These are phyloP conservation scores for Rhodocollybia butyracea DNA, from an alignment of 768 basidiomycete species.

Conservation along the genomic window DNA sequence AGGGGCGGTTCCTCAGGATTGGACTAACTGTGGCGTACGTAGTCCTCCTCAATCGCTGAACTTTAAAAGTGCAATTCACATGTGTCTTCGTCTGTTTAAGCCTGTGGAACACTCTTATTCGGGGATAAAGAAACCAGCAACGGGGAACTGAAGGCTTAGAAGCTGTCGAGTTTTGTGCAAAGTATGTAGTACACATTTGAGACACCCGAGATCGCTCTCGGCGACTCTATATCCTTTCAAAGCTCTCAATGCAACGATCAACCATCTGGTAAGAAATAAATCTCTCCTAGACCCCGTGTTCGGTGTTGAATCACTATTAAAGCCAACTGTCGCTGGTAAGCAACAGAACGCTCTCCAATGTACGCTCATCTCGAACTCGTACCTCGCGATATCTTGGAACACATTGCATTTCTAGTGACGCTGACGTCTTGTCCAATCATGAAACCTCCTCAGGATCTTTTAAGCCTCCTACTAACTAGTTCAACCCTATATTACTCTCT, in stretches of 20 bases:
- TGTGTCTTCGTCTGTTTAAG: background rate
- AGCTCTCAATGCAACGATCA: slow-evolving; percentile 4
- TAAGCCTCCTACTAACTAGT: slow-evolving; percentile 42
- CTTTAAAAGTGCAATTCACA: background rate
- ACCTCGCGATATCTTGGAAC: slow-evolving; percentile 55
- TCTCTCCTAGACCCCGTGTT: slow-evolving; percentile 7
- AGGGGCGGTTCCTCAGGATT: background rate
- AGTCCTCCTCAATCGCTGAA: background rate
- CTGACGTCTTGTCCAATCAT: slow-evolving; percentile 29
- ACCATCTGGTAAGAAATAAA: background rate
- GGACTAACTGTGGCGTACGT: background rate
- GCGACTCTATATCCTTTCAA: slow-evolving; percentile 1
- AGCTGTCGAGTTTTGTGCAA: background rate
- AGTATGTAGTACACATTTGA: background rate
- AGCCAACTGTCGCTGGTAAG: slow-evolving; percentile 5
- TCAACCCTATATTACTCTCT: slow-evolving; percentile 42
- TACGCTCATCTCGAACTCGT: slow-evolving; percentile 42
- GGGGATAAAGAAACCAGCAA: slow-evolving; percentile 1
- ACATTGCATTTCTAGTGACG: slow-evolving; percentile 46
- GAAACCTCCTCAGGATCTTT: slow-evolving; percentile 38
- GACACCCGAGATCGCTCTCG: background rate
- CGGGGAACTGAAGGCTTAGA: background rate
- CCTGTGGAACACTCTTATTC: background rate
- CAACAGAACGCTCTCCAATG: slow-evolving; percentile 28
- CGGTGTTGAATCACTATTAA: slow-evolving; percentile 14